A percentile compares a stretch with the other conserved stretches of the same genome.
Evolutionary conservation across 1,139 yeast species (phyloP).

Genomic region (Geotrichum restrictum): DNA sequence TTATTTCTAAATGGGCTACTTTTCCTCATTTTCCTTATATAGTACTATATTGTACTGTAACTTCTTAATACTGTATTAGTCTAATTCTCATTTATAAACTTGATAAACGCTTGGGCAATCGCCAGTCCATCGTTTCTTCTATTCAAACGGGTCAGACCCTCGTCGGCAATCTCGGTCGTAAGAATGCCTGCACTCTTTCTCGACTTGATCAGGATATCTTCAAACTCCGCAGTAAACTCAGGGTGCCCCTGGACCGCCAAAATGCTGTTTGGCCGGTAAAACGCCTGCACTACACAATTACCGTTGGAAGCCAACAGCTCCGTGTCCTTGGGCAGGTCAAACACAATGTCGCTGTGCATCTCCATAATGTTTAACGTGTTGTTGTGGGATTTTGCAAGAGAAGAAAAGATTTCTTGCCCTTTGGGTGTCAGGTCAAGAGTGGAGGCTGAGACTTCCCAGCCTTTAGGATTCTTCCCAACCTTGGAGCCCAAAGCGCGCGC

Average conservation of each 20-base stretch:
- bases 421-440: conserved; percentile 47
- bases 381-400: conserved; percentile 25
- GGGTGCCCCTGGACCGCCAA: conserved; percentile 89
- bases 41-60: too few relatives aligned
- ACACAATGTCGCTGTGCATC: conserved; percentile 68
- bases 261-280: conserved; percentile 46
- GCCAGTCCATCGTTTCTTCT: conserved; percentile 34
- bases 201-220: conserved; percentile 29
- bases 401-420: conserved; percentile 40
- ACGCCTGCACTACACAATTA: conserved; percentile 62
- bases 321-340: conserved; percentile 46
- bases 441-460: conserved; percentile 72
- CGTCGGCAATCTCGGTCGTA: conserved; percentile 27
- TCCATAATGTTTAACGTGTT: conserved; percentile 48
- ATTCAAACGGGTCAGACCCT: conserved; percentile 26
- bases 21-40: too few relatives aligned
- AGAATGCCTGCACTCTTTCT: conserved; percentile 27
- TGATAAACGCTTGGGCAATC: conserved; percentile 35
- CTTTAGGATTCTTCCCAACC: conserved; percentile 54
- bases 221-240: conserved; percentile 54
- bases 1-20: too few relatives aligned
- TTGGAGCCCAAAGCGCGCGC: conserved; percentile 61
- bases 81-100: conserved; percentile 29
- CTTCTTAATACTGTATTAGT: too few relatives aligned
- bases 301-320: conserved; percentile 44